phyloP scores from a whole-genome alignment of 441 rosid genomes.

The Kokia cookei region DNA sequence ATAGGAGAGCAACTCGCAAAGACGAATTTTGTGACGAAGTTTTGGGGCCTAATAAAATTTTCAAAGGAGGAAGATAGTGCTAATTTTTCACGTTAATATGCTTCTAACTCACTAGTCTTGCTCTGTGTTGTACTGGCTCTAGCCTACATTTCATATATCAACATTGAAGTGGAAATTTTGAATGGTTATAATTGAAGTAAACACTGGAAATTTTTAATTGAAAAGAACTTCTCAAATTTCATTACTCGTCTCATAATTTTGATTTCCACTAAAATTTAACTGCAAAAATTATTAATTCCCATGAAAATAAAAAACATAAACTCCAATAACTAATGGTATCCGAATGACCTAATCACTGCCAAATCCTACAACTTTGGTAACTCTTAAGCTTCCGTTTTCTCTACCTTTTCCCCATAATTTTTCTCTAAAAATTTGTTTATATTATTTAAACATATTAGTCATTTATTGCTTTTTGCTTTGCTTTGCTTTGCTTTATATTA shows the following conservation, averaged over 20 bases:
- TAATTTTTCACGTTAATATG: no score
- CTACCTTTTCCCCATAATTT: conserved; percentile 18
- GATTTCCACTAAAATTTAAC: conserved; percentile 31
- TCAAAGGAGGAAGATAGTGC: no score
- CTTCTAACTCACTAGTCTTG: no score
- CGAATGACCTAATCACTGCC: conserved; percentile 18
- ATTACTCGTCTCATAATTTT: conserved; percentile 22
- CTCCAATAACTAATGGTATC: conserved; percentile 16
- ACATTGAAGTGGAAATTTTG: no score
- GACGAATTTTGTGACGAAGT: no score
- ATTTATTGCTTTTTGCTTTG: conserved; percentile 18
- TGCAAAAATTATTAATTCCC: conserved; percentile 44
- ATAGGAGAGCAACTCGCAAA: no score
- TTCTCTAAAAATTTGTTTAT: conserved; percentile 19
- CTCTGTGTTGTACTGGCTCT: no score
- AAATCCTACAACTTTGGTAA: conserved; percentile 27
- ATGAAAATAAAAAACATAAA: conserved; percentile 6
- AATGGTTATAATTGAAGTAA: no score
- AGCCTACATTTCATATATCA: no score
- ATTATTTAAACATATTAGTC: conserved; percentile 17
- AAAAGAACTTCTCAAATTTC: conserved; percentile 21
- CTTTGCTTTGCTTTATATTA: no score
- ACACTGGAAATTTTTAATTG: background rate
- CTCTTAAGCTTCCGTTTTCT: conserved; percentile 21
- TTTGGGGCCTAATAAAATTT: no score